Percentiles rank a stretch among this genome's conserved stretches.
Conservation (phyloP, 2,329 filamentous ascomycete genomes). For the Monascus ruber region DNA sequence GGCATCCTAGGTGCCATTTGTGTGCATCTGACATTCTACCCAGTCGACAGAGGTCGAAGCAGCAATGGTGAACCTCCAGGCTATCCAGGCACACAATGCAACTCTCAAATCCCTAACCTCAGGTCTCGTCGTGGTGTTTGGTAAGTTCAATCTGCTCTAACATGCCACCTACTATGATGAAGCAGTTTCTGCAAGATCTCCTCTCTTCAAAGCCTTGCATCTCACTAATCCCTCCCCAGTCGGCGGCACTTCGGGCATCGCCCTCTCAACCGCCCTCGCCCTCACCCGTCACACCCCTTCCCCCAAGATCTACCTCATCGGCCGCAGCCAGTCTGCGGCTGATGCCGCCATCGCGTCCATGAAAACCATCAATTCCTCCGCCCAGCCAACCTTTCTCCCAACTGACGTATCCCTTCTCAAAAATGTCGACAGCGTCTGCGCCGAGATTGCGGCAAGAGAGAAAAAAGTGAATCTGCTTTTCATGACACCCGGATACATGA, state of each 20-base stretch:
- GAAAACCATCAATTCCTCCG: conserved; percentile 12
- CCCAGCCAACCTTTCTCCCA: conserved; percentile 16
- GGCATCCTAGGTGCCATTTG: too few relatives aligned
- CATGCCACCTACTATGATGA: too few relatives aligned
- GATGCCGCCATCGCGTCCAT: conserved; percentile 35
- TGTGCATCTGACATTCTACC: too few relatives aligned
- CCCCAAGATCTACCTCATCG: conserved; percentile 43
- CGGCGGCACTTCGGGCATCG: conserved; percentile 44
- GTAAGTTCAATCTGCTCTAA: conserved; percentile 3
- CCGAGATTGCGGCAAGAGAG: conserved; percentile 16
- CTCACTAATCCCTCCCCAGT: conserved; percentile 11
- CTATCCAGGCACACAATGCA: conserved; percentile 10
- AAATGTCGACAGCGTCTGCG: conserved; percentile 22
- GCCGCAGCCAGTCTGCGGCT: conserved; percentile 27
- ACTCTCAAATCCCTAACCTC: conserved; percentile 6
- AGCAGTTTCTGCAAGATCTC: too few relatives aligned
- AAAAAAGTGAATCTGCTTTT: conserved; percentile 28
- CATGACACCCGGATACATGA: conserved; percentile 26
- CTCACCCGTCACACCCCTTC: conserved; percentile 30
- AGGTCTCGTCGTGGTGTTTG: conserved; percentile 10
- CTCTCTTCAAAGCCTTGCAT: neutral
- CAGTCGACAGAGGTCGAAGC: neutral
- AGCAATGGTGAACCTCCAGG: conserved; percentile 9
- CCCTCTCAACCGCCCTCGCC: conserved; percentile 37
- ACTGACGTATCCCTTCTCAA: conserved; percentile 25